Evolutionary conservation across 768 basidiomycete species (phyloP).

Genomic region (Boletellus ananiceps): DNA sequence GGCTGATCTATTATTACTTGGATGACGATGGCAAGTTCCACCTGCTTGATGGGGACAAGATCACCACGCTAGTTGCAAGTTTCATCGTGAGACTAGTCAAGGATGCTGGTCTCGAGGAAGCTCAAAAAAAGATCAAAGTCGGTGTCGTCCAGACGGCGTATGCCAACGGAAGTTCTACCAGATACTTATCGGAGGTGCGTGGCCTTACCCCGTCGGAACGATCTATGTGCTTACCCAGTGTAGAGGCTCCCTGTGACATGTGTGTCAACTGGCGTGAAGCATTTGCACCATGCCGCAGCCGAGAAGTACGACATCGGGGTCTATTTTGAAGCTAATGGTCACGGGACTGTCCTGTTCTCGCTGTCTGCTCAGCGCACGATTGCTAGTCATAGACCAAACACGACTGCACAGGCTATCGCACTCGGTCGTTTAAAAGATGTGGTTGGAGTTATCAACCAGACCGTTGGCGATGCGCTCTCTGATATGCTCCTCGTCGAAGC

Average conservation of each 20-base stretch:
- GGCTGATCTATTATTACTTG: slow-evolving; percentile 92
- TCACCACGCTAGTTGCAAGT: slow-evolving; percentile 86
- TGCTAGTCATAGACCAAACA: slow-evolving; percentile 60
- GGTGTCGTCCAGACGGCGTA: slow-evolving; percentile 99
- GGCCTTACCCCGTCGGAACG: neutral
- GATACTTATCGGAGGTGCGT: slow-evolving; percentile 77
- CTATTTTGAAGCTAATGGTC: slow-evolving; percentile 99
- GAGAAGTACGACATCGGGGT: slow-evolving; percentile 91
- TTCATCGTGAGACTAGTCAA: slow-evolving; percentile 90
- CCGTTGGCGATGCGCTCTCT: slow-evolving; percentile 94
- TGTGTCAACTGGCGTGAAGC: slow-evolving; percentile 95
- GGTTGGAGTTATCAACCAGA: slow-evolving; percentile 89
- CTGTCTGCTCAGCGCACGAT: slow-evolving; percentile 62
- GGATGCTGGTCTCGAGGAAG: slow-evolving; percentile 70
- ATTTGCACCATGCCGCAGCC: slow-evolving; percentile 96
- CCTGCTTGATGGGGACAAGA: slow-evolving; percentile 98
- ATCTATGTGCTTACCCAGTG: slow-evolving; percentile 3
- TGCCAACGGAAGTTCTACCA: slow-evolving; percentile 95
- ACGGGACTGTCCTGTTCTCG: slow-evolving; percentile 96
- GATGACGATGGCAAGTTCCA: slow-evolving; percentile 75
- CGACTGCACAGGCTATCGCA: slow-evolving; percentile 78
- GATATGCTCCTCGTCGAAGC: slow-evolving; percentile 95
- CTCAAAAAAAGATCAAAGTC: slow-evolving; percentile 57
- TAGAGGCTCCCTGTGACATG: slow-evolving; percentile 93
- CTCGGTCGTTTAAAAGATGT: slow-evolving; percentile 73